phyloP scores from a whole-genome alignment of 148 eudicot genomes.

The Rhododendron ferrugineum region DNA sequence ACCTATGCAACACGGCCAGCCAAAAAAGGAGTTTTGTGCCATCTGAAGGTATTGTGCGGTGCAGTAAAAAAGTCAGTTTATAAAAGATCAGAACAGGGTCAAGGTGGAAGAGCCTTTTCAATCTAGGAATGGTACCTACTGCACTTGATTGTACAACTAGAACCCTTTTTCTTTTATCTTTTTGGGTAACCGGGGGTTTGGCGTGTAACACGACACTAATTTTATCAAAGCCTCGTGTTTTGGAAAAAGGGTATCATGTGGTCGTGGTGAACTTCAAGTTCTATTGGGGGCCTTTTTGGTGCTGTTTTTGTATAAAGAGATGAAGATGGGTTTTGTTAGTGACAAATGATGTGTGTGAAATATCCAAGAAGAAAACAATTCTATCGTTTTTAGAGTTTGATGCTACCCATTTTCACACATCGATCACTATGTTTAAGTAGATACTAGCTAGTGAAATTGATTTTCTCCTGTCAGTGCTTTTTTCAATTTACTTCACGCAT shows the following conservation, averaged over 20 bases:
- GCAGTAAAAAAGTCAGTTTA: constrained; percentile 8
- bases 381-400: background rate
- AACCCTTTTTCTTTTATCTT: background rate
- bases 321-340: background rate
- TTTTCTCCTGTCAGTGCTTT: no score
- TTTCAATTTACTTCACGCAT: no score
- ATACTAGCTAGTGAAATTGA: no score
- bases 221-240: background rate
- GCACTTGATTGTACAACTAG: background rate
- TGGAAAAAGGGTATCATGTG: background rate
- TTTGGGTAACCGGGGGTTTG: background rate
- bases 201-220: background rate
- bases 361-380: background rate
- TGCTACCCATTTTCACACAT: no score
- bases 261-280: background rate
- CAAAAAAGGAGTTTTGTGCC: background rate
- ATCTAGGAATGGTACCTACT: background rate
- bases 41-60: background rate
- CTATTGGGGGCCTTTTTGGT: no score
- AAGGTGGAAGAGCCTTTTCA: constrained; percentile 16
- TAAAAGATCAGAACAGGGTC: background rate
- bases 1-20: background rate
- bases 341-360: background rate
- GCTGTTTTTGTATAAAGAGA: no score
- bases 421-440: no score